phyloP scores from a whole-genome alignment of 495 filamentous ascomycete genomes.

The Lindgomyces ingoldianus region DNA sequence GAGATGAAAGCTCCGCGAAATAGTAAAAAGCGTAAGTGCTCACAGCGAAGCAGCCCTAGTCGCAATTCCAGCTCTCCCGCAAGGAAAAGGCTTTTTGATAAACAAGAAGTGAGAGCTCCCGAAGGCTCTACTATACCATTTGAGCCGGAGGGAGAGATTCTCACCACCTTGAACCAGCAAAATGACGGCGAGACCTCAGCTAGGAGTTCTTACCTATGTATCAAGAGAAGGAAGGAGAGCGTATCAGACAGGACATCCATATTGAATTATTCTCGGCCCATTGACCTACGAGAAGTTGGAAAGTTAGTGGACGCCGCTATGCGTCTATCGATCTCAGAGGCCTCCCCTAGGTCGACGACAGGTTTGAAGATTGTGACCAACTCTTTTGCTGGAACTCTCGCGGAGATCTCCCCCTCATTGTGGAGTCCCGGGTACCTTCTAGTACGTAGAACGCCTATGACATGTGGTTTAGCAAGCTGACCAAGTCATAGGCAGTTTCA shows the following conservation, averaged over 20 bases:
- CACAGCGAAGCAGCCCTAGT: background rate
- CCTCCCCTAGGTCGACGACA: slow-evolving; percentile 9
- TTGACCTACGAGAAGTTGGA: background rate
- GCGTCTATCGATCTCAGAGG: slow-evolving; percentile 32
- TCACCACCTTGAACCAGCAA: background rate
- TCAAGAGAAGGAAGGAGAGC: too few relatives aligned
- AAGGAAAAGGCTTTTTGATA: too few relatives aligned
- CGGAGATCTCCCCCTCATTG: slow-evolving; percentile 37
- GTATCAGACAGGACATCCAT: too few relatives aligned
- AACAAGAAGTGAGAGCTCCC: too few relatives aligned
- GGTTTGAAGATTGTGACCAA: slow-evolving; percentile 31
- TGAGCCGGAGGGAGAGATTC: too few relatives aligned
- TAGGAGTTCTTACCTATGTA: too few relatives aligned
- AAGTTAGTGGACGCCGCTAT: slow-evolving; percentile 36
- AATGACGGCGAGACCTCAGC: too few relatives aligned
- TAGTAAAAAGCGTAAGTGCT: background rate
- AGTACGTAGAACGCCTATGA: slow-evolving; percentile 16
- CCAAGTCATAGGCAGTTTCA: slow-evolving; percentile 28
- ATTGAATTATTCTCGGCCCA: too few relatives aligned
- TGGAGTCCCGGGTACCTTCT: slow-evolving; percentile 40
- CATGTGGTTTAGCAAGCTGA: background rate
- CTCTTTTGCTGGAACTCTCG: slow-evolving; percentile 22
- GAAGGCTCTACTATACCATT: too few relatives aligned
- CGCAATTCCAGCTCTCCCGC: background rate
- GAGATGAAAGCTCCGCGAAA: background rate